Percentiles rank a stretch among this genome's conserved stretches.
Evolutionary conservation across 306 rosid genomes (phyloP).

Genomic region (Hylodesmum podocarpum): DNA sequence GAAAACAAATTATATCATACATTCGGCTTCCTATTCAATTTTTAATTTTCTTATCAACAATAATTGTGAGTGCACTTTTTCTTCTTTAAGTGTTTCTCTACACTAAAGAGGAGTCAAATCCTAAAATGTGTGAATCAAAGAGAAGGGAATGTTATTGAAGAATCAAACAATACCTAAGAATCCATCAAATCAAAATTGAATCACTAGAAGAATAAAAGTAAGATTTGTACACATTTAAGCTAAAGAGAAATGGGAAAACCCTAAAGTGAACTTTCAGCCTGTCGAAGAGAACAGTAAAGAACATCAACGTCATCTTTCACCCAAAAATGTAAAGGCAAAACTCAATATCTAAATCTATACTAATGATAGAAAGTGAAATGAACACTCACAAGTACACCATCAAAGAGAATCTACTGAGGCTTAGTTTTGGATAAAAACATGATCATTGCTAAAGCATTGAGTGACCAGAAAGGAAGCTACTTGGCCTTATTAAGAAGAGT

Average conservation of each 20-base stretch:
- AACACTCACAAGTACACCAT: constrained; percentile 18
- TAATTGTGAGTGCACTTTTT: no score
- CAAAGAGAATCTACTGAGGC: background rate
- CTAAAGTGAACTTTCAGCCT: constrained; percentile 17
- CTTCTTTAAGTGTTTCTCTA: no score
- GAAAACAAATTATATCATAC: no score
- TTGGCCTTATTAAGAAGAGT: constrained; percentile 58
- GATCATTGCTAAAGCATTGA: background rate
- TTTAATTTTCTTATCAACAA: no score
- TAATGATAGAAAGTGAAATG: constrained; percentile 1
- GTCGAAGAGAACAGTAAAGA: background rate
- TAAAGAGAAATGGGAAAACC: constrained; percentile 10
- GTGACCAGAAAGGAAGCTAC: constrained; percentile 32
- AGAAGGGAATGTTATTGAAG: no score
- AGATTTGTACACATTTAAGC: background rate
- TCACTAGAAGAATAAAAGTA: background rate
- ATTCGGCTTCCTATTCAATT: no score
- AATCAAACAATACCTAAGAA: background rate
- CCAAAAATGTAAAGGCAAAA: constrained; percentile 6
- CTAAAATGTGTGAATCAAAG: no score
- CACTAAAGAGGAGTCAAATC: no score
- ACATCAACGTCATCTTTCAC: constrained; percentile 1
- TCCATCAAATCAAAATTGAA: background rate
- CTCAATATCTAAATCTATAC: constrained; percentile 4
- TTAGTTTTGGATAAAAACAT: background rate